Conservation (phyloP, 2,329 filamentous ascomycete genomes). For the Gliomastix tumulicola region DNA sequence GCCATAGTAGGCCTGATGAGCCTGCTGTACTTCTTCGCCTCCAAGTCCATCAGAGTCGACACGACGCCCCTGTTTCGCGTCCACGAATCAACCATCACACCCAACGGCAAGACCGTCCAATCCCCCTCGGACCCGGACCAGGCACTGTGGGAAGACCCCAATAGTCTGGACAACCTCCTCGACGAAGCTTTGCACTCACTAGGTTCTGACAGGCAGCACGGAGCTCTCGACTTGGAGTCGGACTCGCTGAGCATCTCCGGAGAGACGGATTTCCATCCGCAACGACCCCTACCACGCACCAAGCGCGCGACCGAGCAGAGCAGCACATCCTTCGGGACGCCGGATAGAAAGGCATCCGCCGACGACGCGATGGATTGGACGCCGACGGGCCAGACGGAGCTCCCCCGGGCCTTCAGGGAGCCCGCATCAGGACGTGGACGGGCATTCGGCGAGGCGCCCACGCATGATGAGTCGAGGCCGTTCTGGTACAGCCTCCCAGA, state of each 20-base stretch:
- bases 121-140: too few species aligned
- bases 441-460: conserved; percentile 37
- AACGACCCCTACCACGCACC: too few species aligned
- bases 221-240: too few species aligned
- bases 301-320: too few species aligned
- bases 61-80: conserved; percentile 44
- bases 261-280: too few species aligned
- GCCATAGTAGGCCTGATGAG: conserved; percentile 45
- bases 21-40: conserved; percentile 37
- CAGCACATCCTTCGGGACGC: too few species aligned
- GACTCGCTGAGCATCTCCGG: too few species aligned
- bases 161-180: conserved; percentile 2
- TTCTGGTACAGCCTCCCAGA: conserved; percentile 68
- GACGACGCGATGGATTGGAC: conserved; percentile 68
- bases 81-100: conserved; percentile 12
- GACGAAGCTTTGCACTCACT: conserved; percentile 2
- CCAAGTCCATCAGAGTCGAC: conserved; percentile 45
- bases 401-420: conserved; percentile 30
- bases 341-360: conserved; percentile 18
- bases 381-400: conserved; percentile 33
- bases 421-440: too few species aligned
- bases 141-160: too few species aligned
- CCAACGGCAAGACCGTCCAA: too few species aligned
- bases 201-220: too few species aligned
- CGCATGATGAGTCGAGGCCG: conserved; percentile 36